Base-by-base conservation (phyloP, 192 early-diverging fungal species). In the Diversispora epigaea region DNA sequence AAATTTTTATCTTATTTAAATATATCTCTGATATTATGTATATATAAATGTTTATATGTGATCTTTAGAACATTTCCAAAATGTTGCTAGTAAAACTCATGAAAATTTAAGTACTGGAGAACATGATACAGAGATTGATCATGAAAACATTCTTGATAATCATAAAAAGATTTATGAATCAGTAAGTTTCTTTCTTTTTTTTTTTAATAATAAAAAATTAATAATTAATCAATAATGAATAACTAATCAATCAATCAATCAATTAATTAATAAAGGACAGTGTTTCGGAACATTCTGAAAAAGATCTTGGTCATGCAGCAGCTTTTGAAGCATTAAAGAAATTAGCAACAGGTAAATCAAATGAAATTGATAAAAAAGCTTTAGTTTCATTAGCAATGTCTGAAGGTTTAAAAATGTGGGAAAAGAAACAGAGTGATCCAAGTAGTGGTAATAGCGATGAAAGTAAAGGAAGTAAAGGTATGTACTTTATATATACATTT, bases 141-240 rank as follows among this genome's bases (percentile, higher is more conserved):
- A 54, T 54, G 50, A 54, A 11, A 14, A 0, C 12, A 17, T 54
- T 54, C 50, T 54, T 54, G 10, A 54, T 3, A 54, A 17, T 14
- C 50, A 54, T 54, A 54, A 54, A 14, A 54, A 54, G 12, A 54
- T 54, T 54, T 54, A 54, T 54, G 50, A 54, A 54, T 54, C 50
- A 17, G 50, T 54, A 17, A 11, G 14, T 54, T 54, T 54, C 2
- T 32, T 32, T 32, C 25, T 32, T 32, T 32, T 32, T 32, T 32
- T 32, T 32, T 32, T 32, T 32, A 32, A 32, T 49, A 54, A 54
- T 54, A 54, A 54, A 4, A 54, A 17, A 14, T 54, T 54, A 54
- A 17, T 17, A 17, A 54, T 4, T 54, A 17, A 17, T 54, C 10
- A 4, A 17, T 14, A 14, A 17, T 4, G 49, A 12, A 12, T 50